Evolutionary conservation across 2,329 filamentous ascomycete species (phyloP).

Genomic region (Trichothecium roseum): DNA sequence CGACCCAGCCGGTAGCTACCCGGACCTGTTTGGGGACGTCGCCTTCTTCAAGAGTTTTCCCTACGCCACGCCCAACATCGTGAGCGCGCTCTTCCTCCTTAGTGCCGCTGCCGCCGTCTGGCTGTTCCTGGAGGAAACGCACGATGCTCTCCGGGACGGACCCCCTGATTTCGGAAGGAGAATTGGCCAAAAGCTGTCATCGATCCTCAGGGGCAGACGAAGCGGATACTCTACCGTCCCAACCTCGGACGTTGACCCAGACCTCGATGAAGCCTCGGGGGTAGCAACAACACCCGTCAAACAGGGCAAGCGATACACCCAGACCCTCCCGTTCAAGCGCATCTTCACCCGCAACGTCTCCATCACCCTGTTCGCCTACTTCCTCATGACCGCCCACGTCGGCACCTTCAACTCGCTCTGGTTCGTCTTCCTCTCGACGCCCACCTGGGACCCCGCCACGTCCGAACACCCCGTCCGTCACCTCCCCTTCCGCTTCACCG

Average conservation of each 20-base stretch:
- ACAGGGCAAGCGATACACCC: constrained; percentile 26
- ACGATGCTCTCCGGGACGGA: constrained; percentile 29
- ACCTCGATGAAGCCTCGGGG: neutral
- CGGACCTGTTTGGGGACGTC: constrained; percentile 33
- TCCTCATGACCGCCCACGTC: constrained; percentile 62
- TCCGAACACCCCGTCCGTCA: constrained; percentile 19
- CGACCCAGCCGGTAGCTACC: constrained; percentile 53
- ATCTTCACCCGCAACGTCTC: constrained; percentile 46
- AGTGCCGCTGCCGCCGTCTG: constrained; percentile 32
- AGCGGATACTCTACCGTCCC: constrained; percentile 14
- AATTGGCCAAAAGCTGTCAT: constrained; percentile 23
- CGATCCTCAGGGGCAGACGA: constrained; percentile 13
- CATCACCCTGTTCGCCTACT: constrained; percentile 51
- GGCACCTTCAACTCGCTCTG: constrained; percentile 68
- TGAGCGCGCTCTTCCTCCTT: constrained; percentile 37
- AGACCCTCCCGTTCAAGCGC: constrained; percentile 38
- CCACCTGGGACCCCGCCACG: constrained; percentile 38
- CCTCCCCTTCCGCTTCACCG: constrained; percentile 55
- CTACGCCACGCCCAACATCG: constrained; percentile 41
- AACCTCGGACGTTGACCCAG: constrained; percentile 10
- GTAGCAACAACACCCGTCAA: constrained; percentile 1
- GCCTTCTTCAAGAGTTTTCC: constrained; percentile 37
- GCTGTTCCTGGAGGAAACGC: constrained; percentile 43
- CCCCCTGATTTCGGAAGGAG: constrained; percentile 31
- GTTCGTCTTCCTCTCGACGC: constrained; percentile 67